A percentile compares a stretch with the other conserved stretches of the same genome.
These are phyloP conservation scores for Cardamine occulta DNA, from an alignment of 345 rosid genomes.

Conservation along the genomic window DNA sequence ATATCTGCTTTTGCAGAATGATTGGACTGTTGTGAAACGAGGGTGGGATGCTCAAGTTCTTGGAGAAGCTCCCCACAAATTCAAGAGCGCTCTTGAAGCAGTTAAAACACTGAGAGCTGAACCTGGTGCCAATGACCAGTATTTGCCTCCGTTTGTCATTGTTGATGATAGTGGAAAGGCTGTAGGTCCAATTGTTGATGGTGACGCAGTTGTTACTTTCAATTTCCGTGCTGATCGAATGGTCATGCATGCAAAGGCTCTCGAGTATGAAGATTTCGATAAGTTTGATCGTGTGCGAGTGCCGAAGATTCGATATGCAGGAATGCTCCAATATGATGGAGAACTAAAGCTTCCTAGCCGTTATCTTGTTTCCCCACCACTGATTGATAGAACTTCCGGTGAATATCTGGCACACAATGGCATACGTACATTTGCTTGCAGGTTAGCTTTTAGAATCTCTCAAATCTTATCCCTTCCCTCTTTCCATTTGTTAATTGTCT, in stretches of 20 bases:
- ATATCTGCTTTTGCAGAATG: constrained; percentile 62
- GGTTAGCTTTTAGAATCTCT: constrained; percentile 49
- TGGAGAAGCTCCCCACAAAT: constrained; percentile 96
- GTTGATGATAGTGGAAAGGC: constrained; percentile 77
- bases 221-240: constrained; percentile 98
- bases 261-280: constrained; percentile 84
- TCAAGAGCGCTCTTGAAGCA: constrained; percentile 80
- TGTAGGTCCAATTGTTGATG: constrained; percentile 89
- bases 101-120: constrained; percentile 74
- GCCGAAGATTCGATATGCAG: constrained; percentile 87
- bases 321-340: constrained; percentile 98
- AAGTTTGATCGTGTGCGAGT: constrained; percentile 86
- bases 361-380: constrained; percentile 96
- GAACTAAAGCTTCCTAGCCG: constrained; percentile 86
- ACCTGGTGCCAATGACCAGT: constrained; percentile 80
- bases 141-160: constrained; percentile 89
- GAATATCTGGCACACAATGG: constrained; percentile 91
- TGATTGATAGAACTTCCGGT: constrained; percentile 95
- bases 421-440: constrained; percentile 92
- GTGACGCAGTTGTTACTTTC: constrained; percentile 94
- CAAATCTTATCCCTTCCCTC: neutral
- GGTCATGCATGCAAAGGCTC: constrained; percentile 94
- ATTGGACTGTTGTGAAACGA: constrained; percentile 89
- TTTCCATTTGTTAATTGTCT: neutral
- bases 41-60: constrained; percentile 99